phyloP scores from a whole-genome alignment of 805 yeast genomes.

The Saccharomycopsis javanensis region DNA sequence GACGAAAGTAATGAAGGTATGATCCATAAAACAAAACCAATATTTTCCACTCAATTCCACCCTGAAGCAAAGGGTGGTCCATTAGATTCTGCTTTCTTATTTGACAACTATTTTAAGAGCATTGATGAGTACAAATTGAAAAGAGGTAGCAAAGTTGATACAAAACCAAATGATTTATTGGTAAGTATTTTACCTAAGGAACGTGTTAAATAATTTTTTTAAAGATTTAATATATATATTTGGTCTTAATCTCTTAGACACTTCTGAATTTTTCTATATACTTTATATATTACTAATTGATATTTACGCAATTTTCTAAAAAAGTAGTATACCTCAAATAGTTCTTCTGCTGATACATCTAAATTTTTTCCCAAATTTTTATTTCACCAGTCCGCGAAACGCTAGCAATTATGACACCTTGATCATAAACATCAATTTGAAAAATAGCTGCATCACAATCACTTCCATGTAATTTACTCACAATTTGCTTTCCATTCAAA shows the following conservation, averaged over 20 bases:
- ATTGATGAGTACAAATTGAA: conserved; percentile 47
- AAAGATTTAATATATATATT: too few relatives aligned
- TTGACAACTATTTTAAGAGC: conserved; percentile 77
- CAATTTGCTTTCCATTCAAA: conserved; percentile 47
- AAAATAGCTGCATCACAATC: conserved; percentile 27
- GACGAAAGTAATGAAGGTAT: conserved; percentile 97
- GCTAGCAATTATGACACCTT: conserved; percentile 30
- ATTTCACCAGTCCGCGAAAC: conserved; percentile 25
- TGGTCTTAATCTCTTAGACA: too few relatives aligned
- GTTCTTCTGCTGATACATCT: too few relatives aligned
- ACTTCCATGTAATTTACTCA: conserved; percentile 15
- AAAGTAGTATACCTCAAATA: too few relatives aligned
- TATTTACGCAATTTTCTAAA: too few relatives aligned
- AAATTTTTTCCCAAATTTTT: conserved; percentile 4
- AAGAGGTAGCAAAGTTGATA: conserved; percentile 28
- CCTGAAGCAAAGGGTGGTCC: conserved; percentile 99
- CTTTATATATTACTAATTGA: not conserved
- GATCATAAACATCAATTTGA: conserved; percentile 31
- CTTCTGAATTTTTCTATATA: too few relatives aligned
- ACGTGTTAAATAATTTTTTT: conserved; percentile 38
- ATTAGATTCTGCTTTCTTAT: conserved; percentile 79
- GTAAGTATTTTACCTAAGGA: conserved; percentile 57
- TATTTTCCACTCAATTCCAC: conserved; percentile 95
- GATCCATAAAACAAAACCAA: conserved; percentile 80
- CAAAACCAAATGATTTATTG: conserved; percentile 38